Evolutionary conservation across 1,284 basidiomycete species (phyloP).

Genomic region (Stygiomarasmius scandens): DNA sequence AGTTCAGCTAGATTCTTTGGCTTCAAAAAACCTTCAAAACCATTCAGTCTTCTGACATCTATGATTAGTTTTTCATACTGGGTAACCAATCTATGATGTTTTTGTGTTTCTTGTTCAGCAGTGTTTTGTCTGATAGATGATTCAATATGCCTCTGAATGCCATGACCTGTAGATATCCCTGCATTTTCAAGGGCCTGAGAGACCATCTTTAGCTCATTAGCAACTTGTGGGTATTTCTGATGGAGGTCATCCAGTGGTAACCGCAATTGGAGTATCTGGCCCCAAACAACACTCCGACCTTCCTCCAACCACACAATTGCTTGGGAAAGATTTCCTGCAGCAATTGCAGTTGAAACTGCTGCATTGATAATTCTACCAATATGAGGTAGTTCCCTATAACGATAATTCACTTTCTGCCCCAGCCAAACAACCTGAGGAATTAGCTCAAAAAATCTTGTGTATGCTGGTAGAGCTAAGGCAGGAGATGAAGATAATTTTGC

Average conservation of each 20-base stretch:
- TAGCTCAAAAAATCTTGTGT: conserved; percentile 3
- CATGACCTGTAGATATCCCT: neutral
- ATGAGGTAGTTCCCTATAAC: neutral
- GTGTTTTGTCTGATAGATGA: neutral
- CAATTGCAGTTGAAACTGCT: conserved; percentile 2
- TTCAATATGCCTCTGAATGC: neutral
- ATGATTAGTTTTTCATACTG: conserved; percentile 1
- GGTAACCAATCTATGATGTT: neutral
- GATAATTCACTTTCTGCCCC: conserved; percentile 2
- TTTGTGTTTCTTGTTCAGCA: neutral
- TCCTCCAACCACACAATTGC: conserved; percentile 13
- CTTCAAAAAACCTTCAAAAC: conserved; percentile 13
- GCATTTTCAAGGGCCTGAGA: conserved; percentile 1
- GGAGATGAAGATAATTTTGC: neutral
- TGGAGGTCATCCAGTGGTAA: conserved; percentile 6
- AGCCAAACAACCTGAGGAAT: conserved; percentile 10
- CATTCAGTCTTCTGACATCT: conserved; percentile 6
- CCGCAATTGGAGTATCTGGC: conserved; percentile 10
- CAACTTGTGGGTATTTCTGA: neutral
- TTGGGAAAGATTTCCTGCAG: neutral
- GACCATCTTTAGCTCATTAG: neutral
- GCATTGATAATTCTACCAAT: neutral
- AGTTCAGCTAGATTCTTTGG: conserved; percentile 5
- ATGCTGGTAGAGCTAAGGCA: neutral
- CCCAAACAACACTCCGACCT: conserved; percentile 11